phyloP scores from a whole-genome alignment of 176 grass and related monocot genomes.

The Typha latifolia region DNA sequence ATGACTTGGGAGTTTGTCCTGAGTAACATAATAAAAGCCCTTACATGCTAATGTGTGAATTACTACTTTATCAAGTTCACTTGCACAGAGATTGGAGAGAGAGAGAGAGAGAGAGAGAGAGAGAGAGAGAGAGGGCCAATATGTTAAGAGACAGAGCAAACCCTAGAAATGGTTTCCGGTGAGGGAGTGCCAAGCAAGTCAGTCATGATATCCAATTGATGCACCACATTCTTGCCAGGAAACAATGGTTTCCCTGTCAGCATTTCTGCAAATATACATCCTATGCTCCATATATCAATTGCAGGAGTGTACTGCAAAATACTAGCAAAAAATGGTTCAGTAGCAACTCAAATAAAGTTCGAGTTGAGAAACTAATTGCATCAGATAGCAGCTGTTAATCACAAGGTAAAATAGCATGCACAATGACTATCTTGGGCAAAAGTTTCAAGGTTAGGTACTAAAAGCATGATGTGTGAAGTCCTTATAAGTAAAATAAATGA shows the following conservation, averaged over 20 bases:
- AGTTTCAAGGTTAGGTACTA: too few species aligned
- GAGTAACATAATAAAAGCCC: neutral
- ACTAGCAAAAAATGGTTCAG: constrained; percentile 10
- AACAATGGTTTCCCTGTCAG: constrained; percentile 58
- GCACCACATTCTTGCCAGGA: constrained; percentile 76
- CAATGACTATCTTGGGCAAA: too few species aligned
- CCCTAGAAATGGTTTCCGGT: constrained; percentile 51
- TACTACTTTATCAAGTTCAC: neutral
- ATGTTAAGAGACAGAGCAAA: constrained; percentile 6
- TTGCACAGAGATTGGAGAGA: too few species aligned
- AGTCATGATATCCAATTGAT: constrained; percentile 82
- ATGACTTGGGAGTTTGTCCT: neutral
- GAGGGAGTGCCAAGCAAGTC: constrained; percentile 70
- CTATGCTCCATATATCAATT: constrained; percentile 81
- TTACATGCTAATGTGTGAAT: neutral
- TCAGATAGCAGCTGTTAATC: neutral
- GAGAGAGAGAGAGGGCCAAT: constrained; percentile 7
- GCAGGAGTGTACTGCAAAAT: constrained; percentile 68
- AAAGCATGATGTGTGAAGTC: neutral
- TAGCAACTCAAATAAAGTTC: neutral
- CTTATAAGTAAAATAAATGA: neutral
- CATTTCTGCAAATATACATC: constrained; percentile 88
- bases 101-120: constrained; percentile 22
- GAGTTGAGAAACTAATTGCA: neutral
- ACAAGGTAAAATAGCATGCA: too few species aligned